Base-by-base conservation (phyloP, 495 filamentous ascomycete species). In the Tetracladium setigerum region DNA sequence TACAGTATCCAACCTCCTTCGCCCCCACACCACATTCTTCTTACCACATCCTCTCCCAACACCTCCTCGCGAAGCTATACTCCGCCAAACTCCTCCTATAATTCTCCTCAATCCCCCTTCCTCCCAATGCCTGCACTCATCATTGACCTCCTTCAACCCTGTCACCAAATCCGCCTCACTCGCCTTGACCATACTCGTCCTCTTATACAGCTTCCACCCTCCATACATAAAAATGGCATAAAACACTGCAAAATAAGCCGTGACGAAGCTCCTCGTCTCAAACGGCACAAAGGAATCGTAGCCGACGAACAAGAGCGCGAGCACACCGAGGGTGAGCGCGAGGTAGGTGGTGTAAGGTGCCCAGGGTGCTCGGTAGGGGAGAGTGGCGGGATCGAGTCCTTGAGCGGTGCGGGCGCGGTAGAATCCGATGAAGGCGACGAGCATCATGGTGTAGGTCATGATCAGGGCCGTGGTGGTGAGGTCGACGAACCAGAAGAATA, bases 301-400 rank as follows among this genome's bases (percentile, higher is more conserved):
- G 1, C 75, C 72, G 44, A 76, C 78, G 54, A 73, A 74, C 31
- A 74, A 30, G 37, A 71, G 62, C 17, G 75, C 66, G 14, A 70
- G 43, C 15, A 60, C 65, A 47, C 78, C 81, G 53, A 76, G 80
- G 24, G 64, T 54, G 53, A 84, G 65, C 8, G 73, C 67, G 31
- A 73, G 59, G 66, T 73, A 85, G 1, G 78, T 78, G 10, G 71
- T 61, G 57, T 77, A 82, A 5, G 81, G 81, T 60, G 83, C 24
- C n/a, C 24, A 62, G 5, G 72, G 72, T 7, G 73, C 68, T 36
- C 72, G 72, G 62, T 76, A 83, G 19, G 76, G 69, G n/a, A 85
- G 61, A 1, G 63, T 67, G 35, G 62, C 62, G 27, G 73, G 69
- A 24, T 74, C 66, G 38, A 82, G 69, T 0, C 71, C 71, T 45